Evolutionary conservation across 495 filamentous ascomycete species (phyloP).

Genomic region (Penicillium soppii): DNA sequence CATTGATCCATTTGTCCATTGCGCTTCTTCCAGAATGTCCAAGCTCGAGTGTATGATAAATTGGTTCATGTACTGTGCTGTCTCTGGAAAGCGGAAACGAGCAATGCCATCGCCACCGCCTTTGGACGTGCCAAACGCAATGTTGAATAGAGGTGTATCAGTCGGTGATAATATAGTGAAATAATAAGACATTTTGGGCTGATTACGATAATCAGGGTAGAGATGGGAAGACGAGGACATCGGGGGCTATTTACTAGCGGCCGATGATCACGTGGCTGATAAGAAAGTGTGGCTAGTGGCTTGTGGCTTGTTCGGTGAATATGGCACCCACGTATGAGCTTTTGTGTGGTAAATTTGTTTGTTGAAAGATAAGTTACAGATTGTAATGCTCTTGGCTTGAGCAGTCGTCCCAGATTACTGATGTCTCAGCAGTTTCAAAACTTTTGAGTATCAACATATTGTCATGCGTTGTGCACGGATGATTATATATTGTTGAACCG

Average conservation of each 20-base stretch:
- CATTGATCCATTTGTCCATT: slow-evolving; percentile 84
- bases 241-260: slow-evolving; percentile 3
- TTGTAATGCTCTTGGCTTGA: neutral
- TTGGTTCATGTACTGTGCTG: slow-evolving; percentile 91
- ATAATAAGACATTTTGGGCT: slow-evolving; percentile 82
- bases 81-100: slow-evolving; percentile 71
- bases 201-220: slow-evolving; percentile 5
- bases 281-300: too few species aligned
- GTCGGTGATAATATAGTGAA: slow-evolving; percentile 92
- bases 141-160: slow-evolving; percentile 92
- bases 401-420: too few species aligned
- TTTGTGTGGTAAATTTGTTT: neutral
- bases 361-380: neutral
- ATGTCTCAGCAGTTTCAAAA: too few species aligned
- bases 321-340: neutral
- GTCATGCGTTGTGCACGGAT: too few species aligned
- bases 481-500: too few species aligned
- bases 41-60: slow-evolving; percentile 92
- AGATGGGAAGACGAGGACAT: slow-evolving; percentile 7
- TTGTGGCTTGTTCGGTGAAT: neutral
- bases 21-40: slow-evolving; percentile 92
- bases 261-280: slow-evolving; percentile 19
- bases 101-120: slow-evolving; percentile 88
- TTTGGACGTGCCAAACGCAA: slow-evolving; percentile 95
- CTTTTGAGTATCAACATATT: too few species aligned